These are phyloP conservation scores for Penicillium turbatum DNA, from an alignment of 495 filamentous ascomycete genomes.

Conservation along the genomic window DNA sequence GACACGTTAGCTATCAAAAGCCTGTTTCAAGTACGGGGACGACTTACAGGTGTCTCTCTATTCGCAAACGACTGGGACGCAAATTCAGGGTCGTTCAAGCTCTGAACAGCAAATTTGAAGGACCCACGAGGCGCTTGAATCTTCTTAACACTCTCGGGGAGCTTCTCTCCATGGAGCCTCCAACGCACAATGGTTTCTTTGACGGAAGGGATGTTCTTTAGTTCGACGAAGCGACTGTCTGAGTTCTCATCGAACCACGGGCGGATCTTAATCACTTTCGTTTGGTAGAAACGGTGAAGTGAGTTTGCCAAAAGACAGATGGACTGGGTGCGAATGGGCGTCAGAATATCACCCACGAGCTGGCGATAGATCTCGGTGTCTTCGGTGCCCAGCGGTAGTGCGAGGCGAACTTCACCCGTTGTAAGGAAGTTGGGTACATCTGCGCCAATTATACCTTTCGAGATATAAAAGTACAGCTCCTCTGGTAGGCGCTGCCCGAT, in stretches of 20 bases:
- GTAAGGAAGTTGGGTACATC: slow-evolving; percentile 77
- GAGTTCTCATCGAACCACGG: slow-evolving; percentile 81
- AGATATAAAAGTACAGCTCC: slow-evolving; percentile 89
- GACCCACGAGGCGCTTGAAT: slow-evolving; percentile 37
- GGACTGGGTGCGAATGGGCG: slow-evolving; percentile 67
- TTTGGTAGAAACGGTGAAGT: slow-evolving; percentile 74
- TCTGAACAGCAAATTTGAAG: slow-evolving; percentile 45
- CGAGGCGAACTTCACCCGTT: slow-evolving; percentile 67
- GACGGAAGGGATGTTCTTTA: slow-evolving; percentile 58
- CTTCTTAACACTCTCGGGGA: slow-evolving; percentile 42
- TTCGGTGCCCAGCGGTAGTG: slow-evolving; percentile 76
- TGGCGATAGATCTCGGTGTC: slow-evolving; percentile 74
- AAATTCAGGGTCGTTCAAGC: slow-evolving; percentile 62
- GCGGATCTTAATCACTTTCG: slow-evolving; percentile 66
- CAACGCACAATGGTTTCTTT: slow-evolving; percentile 62
- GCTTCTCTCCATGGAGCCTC: slow-evolving; percentile 58
- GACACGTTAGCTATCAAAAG: slow-evolving; percentile 8
- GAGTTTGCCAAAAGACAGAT: slow-evolving; percentile 70
- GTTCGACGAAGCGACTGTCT: slow-evolving; percentile 55
- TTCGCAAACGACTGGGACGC: slow-evolving; percentile 56
- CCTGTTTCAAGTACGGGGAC: background rate
- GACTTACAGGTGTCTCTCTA: slow-evolving; percentile 36
- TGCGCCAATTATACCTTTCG: slow-evolving; percentile 72
- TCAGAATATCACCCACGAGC: slow-evolving; percentile 67
- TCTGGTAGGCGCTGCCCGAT: slow-evolving; percentile 84